These are phyloP conservation scores for Dalbergia cochinchinensis DNA, from an alignment of 306 rosid species.

Conservation along the genomic window DNA sequence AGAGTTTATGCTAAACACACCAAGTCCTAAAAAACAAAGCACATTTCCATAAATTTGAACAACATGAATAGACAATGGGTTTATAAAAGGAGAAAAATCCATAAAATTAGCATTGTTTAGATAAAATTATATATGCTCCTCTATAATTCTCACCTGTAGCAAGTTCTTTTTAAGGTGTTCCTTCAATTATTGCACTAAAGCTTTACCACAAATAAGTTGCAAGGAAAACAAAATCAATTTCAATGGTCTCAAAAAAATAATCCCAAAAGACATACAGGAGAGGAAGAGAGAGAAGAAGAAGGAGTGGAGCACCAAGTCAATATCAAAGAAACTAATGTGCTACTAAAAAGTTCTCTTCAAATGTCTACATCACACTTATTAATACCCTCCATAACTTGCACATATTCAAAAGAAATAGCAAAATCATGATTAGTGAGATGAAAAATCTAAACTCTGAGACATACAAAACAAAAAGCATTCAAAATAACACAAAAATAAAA, in stretches of 20 bases:
- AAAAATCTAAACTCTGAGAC: neutral
- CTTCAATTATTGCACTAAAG: conserved; percentile 96
- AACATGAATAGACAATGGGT: neutral
- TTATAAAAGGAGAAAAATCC: neutral
- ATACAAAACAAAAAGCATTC: no score
- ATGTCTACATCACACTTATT: conserved; percentile 96
- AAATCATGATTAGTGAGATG: conserved; percentile 31
- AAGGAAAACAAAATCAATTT: conserved; percentile 40
- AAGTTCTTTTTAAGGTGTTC: conserved; percentile 97
- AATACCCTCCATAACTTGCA: conserved; percentile 91
- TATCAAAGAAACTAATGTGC: conserved; percentile 76
- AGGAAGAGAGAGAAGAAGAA: neutral
- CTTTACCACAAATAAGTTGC: conserved; percentile 98
- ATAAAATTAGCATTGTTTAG: neutral
- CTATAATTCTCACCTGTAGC: conserved; percentile 69
- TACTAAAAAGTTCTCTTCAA: conserved; percentile 91
- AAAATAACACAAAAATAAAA: no score
- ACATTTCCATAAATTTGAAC: neutral
- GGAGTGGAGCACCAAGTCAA: neutral
- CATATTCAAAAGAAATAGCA: conserved; percentile 38
- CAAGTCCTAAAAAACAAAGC: neutral
- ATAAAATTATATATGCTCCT: neutral
- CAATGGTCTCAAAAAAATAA: neutral
- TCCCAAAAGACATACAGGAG: neutral
- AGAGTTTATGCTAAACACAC: neutral